Evolutionary conservation across 164 flowering plant genomes (phyloP), one percentile per base, ranked within the genome.

Genomic region (Macadamia integrifolia): DNA sequence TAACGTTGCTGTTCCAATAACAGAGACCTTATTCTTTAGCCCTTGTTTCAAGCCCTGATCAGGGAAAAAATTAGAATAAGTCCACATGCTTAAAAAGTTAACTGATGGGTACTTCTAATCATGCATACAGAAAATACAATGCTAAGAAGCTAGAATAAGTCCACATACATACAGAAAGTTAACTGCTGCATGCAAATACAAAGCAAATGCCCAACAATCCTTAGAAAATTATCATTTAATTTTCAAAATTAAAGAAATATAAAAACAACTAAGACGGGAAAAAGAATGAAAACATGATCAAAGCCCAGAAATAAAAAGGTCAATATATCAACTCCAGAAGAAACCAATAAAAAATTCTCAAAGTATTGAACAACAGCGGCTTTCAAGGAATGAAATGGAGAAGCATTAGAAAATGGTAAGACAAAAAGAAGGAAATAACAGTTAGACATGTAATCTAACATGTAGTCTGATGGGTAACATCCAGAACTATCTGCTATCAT

Each of bases 21-120:
- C 68, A 57, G 83, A 76, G 18, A 73, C 74, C 81, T 92, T 92
- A 76, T 71, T 82, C 76, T 88, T 88, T 6, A 74, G 61, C 57
- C 87, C 88, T 77, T 76, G 86, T 53, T 81, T 85, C 67, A 71
- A 66, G 0, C 80, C 93, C 99, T 95, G 80, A 66, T 61, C 43
- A 60, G 32, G 60, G 66, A 1, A 60, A 14, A 53, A 53, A 46
- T 11, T 18, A 64, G 32, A 14, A n/a, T 61, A 12, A 67, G 62
- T 29, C 62, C 8, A 9, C 55, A 43, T n/a, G 32, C 48, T 35
- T 48, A 58, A 46, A 60, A n/a, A 50, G 58, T 18, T 65, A 55
- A 64, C 32, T 9, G 11, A 6, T 42, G 17, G 15, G 61, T 35
- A 35, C 55, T 23, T 29, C 58, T 60, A 70, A 60, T 57, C 44